These are phyloP conservation scores for Diphasiastrum complanatum DNA, from an alignment of 83 land plant genomes.

Conservation along the genomic window DNA sequence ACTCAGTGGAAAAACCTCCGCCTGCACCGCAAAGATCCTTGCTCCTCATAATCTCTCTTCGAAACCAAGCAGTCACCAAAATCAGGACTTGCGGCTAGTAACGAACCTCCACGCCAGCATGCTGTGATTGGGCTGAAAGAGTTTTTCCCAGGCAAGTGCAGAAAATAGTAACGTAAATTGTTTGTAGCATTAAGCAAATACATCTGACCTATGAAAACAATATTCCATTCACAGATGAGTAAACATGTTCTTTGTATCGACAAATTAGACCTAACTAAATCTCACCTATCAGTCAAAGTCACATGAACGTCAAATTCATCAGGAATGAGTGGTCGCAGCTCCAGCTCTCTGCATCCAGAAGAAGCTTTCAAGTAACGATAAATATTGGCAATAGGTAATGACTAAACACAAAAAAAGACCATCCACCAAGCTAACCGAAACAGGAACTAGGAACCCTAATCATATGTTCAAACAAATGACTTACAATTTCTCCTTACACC, in stretches of 20 bases:
- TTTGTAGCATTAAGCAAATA: slow-evolving; percentile 2
- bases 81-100: slow-evolving; percentile 84
- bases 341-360: slow-evolving; percentile 55
- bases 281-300: slow-evolving; percentile 67
- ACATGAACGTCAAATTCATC: slow-evolving; percentile 79
- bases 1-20: slow-evolving; percentile 66
- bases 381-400: not conserved
- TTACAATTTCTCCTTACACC: slow-evolving; percentile 83
- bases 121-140: slow-evolving; percentile 76
- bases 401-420: not conserved
- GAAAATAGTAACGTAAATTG: not conserved
- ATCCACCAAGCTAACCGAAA: not conserved
- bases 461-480: slow-evolving; percentile 15
- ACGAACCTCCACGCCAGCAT: slow-evolving; percentile 93
- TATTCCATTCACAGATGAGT: not conserved
- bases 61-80: slow-evolving; percentile 81
- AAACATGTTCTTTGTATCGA: no score
- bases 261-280: no score
- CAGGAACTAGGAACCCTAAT: slow-evolving; percentile 5
- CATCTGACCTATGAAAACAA: not conserved
- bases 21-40: slow-evolving; percentile 76
- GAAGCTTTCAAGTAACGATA: not conserved
- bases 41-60: slow-evolving; percentile 87
- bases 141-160: slow-evolving; percentile 3
- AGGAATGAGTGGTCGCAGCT: slow-evolving; percentile 84